These are phyloP conservation scores for Exophiala calicioides DNA, from an alignment of 2,329 filamentous ascomycete species.

Conservation along the genomic window DNA sequence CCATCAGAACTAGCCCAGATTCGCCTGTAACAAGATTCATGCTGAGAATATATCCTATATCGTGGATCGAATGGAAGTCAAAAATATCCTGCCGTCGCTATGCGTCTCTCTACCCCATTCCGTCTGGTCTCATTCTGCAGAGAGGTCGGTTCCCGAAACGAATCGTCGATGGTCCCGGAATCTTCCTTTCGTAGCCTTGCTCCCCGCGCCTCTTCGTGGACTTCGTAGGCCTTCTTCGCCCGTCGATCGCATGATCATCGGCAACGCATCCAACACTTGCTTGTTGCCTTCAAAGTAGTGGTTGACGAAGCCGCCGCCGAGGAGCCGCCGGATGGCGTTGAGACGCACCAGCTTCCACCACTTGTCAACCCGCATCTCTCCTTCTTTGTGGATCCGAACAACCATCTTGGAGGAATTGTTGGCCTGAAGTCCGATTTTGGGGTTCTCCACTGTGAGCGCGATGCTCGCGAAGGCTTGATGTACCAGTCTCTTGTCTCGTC, in stretches of 20 bases:
- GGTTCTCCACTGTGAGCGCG: conserved; percentile 65
- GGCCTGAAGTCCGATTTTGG: conserved; percentile 66
- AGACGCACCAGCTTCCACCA: conserved; percentile 74
- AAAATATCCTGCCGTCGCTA: no score
- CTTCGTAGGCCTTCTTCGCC: conserved; percentile 25
- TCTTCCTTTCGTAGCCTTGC: conserved; percentile 24
- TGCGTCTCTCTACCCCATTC: no score
- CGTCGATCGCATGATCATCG: conserved; percentile 42
- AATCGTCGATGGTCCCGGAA: conserved; percentile 27
- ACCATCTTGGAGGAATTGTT: conserved; percentile 64
- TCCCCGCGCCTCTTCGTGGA: conserved; percentile 24
- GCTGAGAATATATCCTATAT: no score
- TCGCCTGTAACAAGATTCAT: no score
- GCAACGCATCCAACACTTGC: conserved; percentile 61
- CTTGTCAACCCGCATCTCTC: conserved; percentile 65
- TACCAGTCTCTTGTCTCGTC: conserved; percentile 66
- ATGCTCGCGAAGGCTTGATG: conserved; percentile 68
- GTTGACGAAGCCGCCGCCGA: conserved; percentile 63
- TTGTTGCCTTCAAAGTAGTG: conserved; percentile 64
- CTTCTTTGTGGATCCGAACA: conserved; percentile 60
- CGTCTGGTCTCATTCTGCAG: not conserved
- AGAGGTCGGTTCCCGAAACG: conserved; percentile 18
- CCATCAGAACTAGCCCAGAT: no score
- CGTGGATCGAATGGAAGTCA: no score
- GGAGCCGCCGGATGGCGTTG: conserved; percentile 60